Conservation (phyloP, 306 rosid genomes). For the Hylodesmum podocarpum region DNA sequence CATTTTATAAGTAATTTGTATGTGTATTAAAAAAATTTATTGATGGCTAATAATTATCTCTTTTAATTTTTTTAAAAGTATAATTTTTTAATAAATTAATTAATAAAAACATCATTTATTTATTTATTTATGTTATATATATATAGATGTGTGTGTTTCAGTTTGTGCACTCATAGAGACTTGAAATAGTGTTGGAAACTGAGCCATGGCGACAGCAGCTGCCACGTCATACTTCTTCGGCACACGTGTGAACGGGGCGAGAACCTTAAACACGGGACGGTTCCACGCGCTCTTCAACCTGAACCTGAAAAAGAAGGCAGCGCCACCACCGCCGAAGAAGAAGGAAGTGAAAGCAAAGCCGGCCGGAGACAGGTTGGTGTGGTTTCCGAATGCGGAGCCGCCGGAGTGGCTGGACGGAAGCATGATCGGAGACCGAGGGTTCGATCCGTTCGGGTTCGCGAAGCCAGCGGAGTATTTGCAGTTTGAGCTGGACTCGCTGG, state of each 20-base stretch:
- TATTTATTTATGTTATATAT: too few species aligned
- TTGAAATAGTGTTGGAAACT: too few species aligned
- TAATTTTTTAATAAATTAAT: too few species aligned
- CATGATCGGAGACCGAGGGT: slow-evolving; percentile 67
- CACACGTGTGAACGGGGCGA: slow-evolving; percentile 27
- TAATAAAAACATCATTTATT: too few species aligned
- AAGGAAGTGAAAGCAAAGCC: slow-evolving; percentile 7
- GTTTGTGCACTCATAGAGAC: too few species aligned
- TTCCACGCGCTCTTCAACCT: slow-evolving; percentile 51
- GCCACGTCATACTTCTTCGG: slow-evolving; percentile 62
- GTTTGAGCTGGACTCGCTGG: slow-evolving; percentile 67
- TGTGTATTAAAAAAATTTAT: too few species aligned
- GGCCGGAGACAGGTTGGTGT: slow-evolving; percentile 45
- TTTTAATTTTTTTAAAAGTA: too few species aligned
- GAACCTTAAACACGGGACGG: slow-evolving; percentile 22
- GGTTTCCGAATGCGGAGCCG: slow-evolving; percentile 59
- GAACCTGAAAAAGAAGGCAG: slow-evolving; percentile 33
- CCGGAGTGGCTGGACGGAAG: slow-evolving; percentile 84
- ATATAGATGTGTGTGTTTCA: too few species aligned
- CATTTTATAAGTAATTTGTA: too few species aligned
- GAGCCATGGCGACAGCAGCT: slow-evolving; percentile 54
- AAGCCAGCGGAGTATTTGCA: slow-evolving; percentile 78
- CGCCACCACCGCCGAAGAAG: slow-evolving; percentile 41
- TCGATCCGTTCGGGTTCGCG: slow-evolving; percentile 64
- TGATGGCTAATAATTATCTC: too few species aligned